phyloP scores from a whole-genome alignment of 2,329 filamentous ascomycete genomes.

The Xylariaceae sp. region DNA sequence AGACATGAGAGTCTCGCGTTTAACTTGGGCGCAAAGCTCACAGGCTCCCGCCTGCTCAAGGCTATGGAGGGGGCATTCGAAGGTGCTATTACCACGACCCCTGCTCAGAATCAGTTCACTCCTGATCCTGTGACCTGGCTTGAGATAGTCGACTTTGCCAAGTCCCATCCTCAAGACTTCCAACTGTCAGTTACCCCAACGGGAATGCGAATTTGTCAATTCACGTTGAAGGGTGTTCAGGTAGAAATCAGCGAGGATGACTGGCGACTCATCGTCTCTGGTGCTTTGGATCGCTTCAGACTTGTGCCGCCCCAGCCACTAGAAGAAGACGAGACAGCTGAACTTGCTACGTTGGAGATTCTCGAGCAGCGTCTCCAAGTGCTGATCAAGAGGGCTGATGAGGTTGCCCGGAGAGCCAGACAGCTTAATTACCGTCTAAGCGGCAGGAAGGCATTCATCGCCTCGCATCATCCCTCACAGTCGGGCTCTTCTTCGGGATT shows the following conservation, averaged over 20 bases:
- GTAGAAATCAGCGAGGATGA: conserved; percentile 87
- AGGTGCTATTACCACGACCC: conserved; percentile 58
- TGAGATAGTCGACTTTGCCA: conserved; percentile 79
- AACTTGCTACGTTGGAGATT: conserved; percentile 78
- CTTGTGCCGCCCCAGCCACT: conserved; percentile 76
- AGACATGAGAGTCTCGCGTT: conserved; percentile 82
- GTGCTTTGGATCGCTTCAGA: conserved; percentile 66
- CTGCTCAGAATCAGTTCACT: conserved; percentile 52
- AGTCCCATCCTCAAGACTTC: conserved; percentile 73
- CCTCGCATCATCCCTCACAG: conserved; percentile 51
- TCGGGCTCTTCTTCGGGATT: conserved; percentile 35
- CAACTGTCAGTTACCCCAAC: conserved; percentile 63
- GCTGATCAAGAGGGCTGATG: conserved; percentile 76
- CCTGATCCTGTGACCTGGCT: conserved; percentile 65
- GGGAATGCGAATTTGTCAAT: conserved; percentile 69
- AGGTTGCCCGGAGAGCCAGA: conserved; percentile 56
- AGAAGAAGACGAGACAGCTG: conserved; percentile 79
- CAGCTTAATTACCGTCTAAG: conserved; percentile 78
- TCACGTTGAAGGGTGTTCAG: conserved; percentile 72
- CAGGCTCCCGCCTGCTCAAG: conserved; percentile 77
- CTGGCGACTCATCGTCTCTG: conserved; percentile 76
- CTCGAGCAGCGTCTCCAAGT: conserved; percentile 71
- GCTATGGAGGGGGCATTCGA: conserved; percentile 84
- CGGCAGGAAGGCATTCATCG: conserved; percentile 67
- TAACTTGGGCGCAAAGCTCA: conserved; percentile 76